Evolutionary conservation across 495 filamentous ascomycete genomes (phyloP).

Genomic region (Podospora pseudoanserina): DNA sequence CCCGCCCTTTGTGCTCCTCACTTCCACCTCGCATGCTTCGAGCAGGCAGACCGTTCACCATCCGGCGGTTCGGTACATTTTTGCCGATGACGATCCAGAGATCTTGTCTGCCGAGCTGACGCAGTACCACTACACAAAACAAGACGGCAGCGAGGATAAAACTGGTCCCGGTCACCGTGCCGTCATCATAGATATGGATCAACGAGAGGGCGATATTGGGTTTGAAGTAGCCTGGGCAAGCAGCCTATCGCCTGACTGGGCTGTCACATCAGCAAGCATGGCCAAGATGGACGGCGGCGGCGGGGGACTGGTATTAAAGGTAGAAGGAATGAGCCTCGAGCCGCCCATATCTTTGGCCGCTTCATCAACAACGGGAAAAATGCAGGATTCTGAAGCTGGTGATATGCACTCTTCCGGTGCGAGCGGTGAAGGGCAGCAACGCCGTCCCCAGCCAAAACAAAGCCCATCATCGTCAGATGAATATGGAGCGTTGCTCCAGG

Average conservation of each 20-base stretch:
- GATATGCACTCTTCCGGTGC: slow-evolving; percentile 32
- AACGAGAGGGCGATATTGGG: slow-evolving; percentile 45
- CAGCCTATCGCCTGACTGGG: slow-evolving; percentile 47
- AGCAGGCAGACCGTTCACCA: slow-evolving; percentile 52
- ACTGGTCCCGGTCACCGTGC: slow-evolving; percentile 43
- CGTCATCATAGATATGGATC: slow-evolving; percentile 53
- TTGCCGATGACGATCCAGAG: slow-evolving; percentile 71
- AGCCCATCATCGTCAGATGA: slow-evolving; percentile 27
- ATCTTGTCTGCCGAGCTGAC: slow-evolving; percentile 53
- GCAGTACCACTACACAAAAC: slow-evolving; percentile 31
- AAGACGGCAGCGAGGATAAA: slow-evolving; percentile 15
- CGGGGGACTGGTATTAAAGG: slow-evolving; percentile 57
- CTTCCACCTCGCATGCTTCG: slow-evolving; percentile 38
- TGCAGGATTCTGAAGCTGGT: slow-evolving; percentile 23
- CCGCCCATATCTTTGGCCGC: slow-evolving; percentile 17
- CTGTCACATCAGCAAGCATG: slow-evolving; percentile 39
- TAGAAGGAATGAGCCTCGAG: slow-evolving; percentile 56
- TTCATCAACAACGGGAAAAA: background rate
- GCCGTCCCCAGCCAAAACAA: background rate
- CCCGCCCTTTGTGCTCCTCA: slow-evolving; percentile 64
- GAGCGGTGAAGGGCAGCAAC: slow-evolving; percentile 28
- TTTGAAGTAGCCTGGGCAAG: slow-evolving; percentile 46
- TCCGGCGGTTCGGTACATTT: slow-evolving; percentile 87
- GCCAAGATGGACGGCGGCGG: slow-evolving; percentile 38
- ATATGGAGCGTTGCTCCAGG: slow-evolving; percentile 57